These are phyloP conservation scores for Zygoascus sp. DNA, from an alignment of 1,139 yeast genomes.

Conservation along the genomic window DNA sequence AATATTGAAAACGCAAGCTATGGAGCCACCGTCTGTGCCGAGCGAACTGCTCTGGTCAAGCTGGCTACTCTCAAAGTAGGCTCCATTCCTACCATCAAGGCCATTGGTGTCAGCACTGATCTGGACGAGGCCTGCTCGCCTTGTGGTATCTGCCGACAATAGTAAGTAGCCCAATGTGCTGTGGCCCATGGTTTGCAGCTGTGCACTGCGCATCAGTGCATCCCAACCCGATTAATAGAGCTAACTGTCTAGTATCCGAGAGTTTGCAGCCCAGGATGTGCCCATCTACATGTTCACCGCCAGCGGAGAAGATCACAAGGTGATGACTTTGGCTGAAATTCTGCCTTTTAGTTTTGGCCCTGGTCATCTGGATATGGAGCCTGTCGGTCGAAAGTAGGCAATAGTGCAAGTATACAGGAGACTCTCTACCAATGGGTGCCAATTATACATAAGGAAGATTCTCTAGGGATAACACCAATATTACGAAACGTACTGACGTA, in stretches of 20 bases:
- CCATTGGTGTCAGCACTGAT: slow-evolving; percentile 72
- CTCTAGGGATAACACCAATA: too few species aligned
- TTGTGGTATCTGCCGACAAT: slow-evolving; percentile 92
- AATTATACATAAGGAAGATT: too few species aligned
- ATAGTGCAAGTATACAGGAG: too few species aligned
- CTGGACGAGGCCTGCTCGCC: slow-evolving; percentile 63
- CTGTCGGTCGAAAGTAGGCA: background rate
- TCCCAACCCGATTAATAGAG: background rate
- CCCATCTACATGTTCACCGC: slow-evolving; percentile 33
- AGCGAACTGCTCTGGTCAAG: slow-evolving; percentile 67
- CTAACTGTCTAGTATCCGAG: slow-evolving; percentile 48
- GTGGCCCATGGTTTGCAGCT: background rate
- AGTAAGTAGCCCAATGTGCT: slow-evolving; percentile 31
- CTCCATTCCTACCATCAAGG: slow-evolving; percentile 39
- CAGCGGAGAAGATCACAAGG: slow-evolving; percentile 26
- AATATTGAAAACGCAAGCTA: slow-evolving; percentile 92
- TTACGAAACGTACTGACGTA: too few species aligned
- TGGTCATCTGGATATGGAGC: slow-evolving; percentile 38
- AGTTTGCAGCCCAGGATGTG: slow-evolving; percentile 46
- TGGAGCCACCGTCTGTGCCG: slow-evolving; percentile 89
- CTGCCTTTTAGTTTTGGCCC: slow-evolving; percentile 89
- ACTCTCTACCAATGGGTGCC: too few species aligned
- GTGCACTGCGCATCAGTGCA: too few species aligned
- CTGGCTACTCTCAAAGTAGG: slow-evolving; percentile 55
- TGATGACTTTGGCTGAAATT: slow-evolving; percentile 52